Conservation (phyloP, 148 eudicot species). For the Camellia sinensis region DNA sequence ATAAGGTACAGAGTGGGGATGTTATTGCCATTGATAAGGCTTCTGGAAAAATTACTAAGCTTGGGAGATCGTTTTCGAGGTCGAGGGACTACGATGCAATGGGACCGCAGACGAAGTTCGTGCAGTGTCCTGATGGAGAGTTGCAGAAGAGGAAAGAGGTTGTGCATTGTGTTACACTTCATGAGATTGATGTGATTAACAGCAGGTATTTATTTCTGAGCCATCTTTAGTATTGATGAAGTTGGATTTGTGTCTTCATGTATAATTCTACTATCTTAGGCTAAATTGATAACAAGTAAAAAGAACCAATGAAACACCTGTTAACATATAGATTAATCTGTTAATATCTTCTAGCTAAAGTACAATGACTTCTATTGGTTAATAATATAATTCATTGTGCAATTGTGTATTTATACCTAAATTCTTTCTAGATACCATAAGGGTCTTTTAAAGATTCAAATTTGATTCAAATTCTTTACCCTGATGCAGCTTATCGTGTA, state of each 20-base stretch:
- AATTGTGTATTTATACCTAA: background rate
- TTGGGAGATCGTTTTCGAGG: conserved; percentile 87
- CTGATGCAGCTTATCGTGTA: background rate
- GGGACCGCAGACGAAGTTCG: conserved; percentile 88
- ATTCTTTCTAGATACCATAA: background rate
- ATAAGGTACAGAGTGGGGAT: conserved; percentile 98
- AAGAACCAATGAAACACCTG: background rate
- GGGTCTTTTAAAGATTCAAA: background rate
- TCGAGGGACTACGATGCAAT: conserved; percentile 94
- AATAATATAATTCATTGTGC: background rate
- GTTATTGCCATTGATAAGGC: conserved; percentile 91
- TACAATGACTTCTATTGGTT: background rate
- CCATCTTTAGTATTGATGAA: background rate
- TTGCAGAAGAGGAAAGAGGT: conserved; percentile 97
- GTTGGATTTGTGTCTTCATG: background rate
- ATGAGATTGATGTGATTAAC: conserved; percentile 96
- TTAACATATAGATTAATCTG: background rate
- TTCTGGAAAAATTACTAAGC: conserved; percentile 80
- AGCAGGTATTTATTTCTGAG: conserved; percentile 60
- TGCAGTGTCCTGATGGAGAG: conserved; percentile 97
- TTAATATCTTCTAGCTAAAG: background rate
- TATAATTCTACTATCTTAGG: background rate
- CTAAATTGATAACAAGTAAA: background rate
- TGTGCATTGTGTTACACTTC: conserved; percentile 91
- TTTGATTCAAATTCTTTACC: background rate